Evolutionary conservation across 805 yeast species (phyloP), one percentile per base, ranked within the genome.

Genomic region (Maudiozyma saulgeensis): DNA sequence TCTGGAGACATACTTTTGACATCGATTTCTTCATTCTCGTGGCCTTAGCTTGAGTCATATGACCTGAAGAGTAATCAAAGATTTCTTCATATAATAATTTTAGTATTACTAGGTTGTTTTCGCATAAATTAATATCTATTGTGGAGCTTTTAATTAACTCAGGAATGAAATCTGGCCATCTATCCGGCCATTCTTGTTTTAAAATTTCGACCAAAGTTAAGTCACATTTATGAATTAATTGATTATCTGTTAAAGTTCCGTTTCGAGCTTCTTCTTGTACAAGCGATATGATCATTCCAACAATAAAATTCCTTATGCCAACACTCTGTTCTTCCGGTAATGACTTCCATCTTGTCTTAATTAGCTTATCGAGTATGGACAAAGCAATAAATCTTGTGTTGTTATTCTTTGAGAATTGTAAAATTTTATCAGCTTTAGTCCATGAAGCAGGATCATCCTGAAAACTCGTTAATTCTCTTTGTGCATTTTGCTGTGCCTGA

Each of bases 101-200:
- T 64, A 91, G 75, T 49, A 93, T 90, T 51, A 81, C 79, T 95
- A 91, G 87, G 69, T 93, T 91, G 72, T 93, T 93, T 68, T 91
- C 97, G 71, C 98, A 93, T 44, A 93, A 95, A 60, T 87, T 90
- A 67, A 84, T 79, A 19, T 91, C 82, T 15, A 89, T 79, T 54
- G 87, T 78, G 42, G 95, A 81, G 55, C 95, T 82, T 51, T 74
- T 77, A 41, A 90, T 91, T 49, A 91, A 77, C 63, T 93, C 98
- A 15, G 96, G 95, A 42, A 91, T 84, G 62, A 93, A 91, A 58
- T 82, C 84, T 18, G 97, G 96, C 98, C 98, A 91, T 64, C 88
- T 84, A 56, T 81, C 85, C 34, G 98, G 98, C 99, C 99, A 91
- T 64, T 91, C 99, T 68, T 91, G 96, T 63, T 93, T 93, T 62